phyloP scores from a whole-genome alignment of 371 early-diverging fungal species.

The Mucor velutinosus region DNA sequence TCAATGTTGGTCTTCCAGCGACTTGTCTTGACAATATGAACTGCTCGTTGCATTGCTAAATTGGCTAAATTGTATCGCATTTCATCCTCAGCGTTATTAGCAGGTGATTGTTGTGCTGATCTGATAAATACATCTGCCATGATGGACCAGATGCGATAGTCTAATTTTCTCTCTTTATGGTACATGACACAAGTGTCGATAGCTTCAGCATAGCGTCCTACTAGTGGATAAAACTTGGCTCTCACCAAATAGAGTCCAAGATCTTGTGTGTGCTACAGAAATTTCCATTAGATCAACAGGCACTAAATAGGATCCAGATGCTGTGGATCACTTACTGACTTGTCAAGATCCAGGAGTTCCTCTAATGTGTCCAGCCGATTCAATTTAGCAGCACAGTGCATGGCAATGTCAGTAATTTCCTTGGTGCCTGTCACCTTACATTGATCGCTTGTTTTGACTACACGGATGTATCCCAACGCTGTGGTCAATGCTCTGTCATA shows the following conservation, averaged over 20 bases:
- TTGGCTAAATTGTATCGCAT: conserved; percentile 43
- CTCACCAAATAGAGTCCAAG: conserved; percentile 32
- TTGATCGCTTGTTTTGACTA: conserved; percentile 26
- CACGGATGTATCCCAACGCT: conserved; percentile 34
- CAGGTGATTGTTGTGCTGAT: neutral
- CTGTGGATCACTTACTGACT: conserved; percentile 24
- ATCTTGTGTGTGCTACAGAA: conserved; percentile 32
- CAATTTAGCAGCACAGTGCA: conserved; percentile 40
- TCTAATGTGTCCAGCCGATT: conserved; percentile 30
- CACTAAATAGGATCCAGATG: neutral
- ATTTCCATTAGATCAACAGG: neutral
- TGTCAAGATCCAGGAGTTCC: conserved; percentile 28
- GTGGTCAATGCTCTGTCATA: conserved; percentile 38
- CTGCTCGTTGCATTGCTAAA: conserved; percentile 34
- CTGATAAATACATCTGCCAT: conserved; percentile 30
- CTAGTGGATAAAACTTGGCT: conserved; percentile 36
- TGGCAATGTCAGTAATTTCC: conserved; percentile 46
- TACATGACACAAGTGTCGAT: conserved; percentile 36
- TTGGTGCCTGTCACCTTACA: conserved; percentile 40
- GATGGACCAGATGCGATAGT: conserved; percentile 40
- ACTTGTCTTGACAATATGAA: conserved; percentile 35
- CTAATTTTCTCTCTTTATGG: conserved; percentile 32
- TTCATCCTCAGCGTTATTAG: neutral
- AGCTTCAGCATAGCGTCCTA: conserved; percentile 38
- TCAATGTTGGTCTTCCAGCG: conserved; percentile 36